These are phyloP conservation scores for Chamaenerion angustifolium DNA, from an alignment of 345 rosid genomes.

Conservation along the genomic window DNA sequence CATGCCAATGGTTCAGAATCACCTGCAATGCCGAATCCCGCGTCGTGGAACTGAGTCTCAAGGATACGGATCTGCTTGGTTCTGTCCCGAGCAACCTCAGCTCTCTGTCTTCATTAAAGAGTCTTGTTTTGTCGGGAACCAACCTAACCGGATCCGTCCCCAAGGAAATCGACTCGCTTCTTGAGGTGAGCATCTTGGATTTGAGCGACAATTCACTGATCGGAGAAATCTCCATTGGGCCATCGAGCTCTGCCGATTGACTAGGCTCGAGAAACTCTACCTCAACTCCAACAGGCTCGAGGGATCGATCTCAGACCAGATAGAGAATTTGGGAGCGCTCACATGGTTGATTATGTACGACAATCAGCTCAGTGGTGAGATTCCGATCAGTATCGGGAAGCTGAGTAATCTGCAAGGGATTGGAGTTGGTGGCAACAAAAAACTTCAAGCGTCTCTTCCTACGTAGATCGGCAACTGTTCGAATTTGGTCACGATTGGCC, in stretches of 20 bases:
- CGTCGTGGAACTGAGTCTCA: constrained; percentile 32
- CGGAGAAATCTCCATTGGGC: constrained; percentile 62
- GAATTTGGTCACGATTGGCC: constrained; percentile 42
- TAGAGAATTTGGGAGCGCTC: constrained; percentile 47
- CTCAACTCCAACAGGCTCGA: constrained; percentile 50
- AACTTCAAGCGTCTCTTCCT: constrained; percentile 58
- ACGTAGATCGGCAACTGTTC: constrained; percentile 60
- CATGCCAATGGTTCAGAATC: constrained; percentile 46
- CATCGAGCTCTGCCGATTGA: constrained; percentile 41
- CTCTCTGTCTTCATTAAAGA: constrained; percentile 25
- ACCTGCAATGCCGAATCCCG: constrained; percentile 21
- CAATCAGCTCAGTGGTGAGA: constrained; percentile 50
- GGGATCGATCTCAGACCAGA: constrained; percentile 46
- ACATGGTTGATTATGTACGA: constrained; percentile 42
- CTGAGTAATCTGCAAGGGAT: constrained; percentile 38
- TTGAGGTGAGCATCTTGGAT: constrained; percentile 26
- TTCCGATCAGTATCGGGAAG: constrained; percentile 49
- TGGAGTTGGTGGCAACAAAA: constrained; percentile 79
- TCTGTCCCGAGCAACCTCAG: constrained; percentile 30
- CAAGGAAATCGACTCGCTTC: constrained; percentile 27
- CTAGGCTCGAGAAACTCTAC: constrained; percentile 33
- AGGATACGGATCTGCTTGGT: constrained; percentile 36
- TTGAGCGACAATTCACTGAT: constrained; percentile 58
- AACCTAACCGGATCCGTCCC: constrained; percentile 72
- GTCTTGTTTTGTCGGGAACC: constrained; percentile 32